These are phyloP conservation scores for Lipomyces anomalus DNA, from an alignment of 805 yeast species.

Conservation along the genomic window DNA sequence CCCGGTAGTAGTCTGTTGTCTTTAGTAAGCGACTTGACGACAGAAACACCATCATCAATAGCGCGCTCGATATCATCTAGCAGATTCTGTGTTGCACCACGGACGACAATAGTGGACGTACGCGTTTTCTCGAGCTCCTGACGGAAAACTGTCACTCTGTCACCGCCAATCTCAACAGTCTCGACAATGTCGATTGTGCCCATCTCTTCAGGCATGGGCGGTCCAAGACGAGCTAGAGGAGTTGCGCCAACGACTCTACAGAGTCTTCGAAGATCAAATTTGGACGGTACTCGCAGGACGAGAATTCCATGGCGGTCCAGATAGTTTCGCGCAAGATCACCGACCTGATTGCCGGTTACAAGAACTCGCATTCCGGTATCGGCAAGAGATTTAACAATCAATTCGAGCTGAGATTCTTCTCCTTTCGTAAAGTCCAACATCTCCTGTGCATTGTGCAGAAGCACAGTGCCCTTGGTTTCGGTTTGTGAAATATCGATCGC, in stretches of 20 bases:
- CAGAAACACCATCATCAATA: constrained; percentile 92
- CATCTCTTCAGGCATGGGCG: constrained; percentile 91
- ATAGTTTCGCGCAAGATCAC: constrained; percentile 90
- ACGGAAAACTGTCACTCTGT: constrained; percentile 88
- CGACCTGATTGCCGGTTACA: constrained; percentile 89
- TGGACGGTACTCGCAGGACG: constrained; percentile 84
- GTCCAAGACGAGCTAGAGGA: constrained; percentile 88
- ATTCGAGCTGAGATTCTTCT: constrained; percentile 89
- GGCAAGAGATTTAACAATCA: constrained; percentile 67
- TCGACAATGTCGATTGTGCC: constrained; percentile 84
- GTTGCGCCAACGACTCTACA: constrained; percentile 97
- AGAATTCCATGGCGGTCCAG: constrained; percentile 79
- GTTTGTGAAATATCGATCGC: constrained; percentile 93
- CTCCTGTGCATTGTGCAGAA: constrained; percentile 92
- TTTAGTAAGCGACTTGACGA: constrained; percentile 81
- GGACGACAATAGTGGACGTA: constrained; percentile 85
- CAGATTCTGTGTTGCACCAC: constrained; percentile 94
- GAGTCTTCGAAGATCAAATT: constrained; percentile 88
- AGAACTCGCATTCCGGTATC: constrained; percentile 84
- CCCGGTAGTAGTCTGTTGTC: constrained; percentile 83
- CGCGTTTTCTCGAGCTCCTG: constrained; percentile 59
- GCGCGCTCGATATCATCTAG: constrained; percentile 96
- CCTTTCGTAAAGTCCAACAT: constrained; percentile 95
- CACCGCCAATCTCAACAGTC: constrained; percentile 94
- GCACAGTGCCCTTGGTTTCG: constrained; percentile 97